A percentile compares a stretch with the other conserved stretches of the same genome.
These are phyloP conservation scores for Lunasporangiospora selenospora DNA, from an alignment of 192 early-diverging fungal genomes.

Conservation along the genomic window DNA sequence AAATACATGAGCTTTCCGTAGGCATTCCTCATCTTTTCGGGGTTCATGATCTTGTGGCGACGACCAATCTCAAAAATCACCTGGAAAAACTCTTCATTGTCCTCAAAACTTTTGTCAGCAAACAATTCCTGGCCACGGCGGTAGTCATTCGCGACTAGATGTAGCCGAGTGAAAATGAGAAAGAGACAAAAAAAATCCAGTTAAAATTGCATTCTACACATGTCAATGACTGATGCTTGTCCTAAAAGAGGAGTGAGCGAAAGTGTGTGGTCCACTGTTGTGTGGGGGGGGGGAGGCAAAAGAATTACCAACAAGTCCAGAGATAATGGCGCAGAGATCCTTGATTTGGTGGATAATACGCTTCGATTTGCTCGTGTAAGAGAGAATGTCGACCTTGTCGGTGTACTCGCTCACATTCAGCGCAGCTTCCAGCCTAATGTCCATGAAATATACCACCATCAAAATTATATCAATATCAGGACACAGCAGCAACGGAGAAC, in stretches of 20 bases:
- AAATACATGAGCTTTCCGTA: conserved; percentile 98
- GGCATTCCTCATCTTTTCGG: conserved; percentile 95
- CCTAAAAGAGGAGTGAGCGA: neutral
- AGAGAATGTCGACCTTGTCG: conserved; percentile 68
- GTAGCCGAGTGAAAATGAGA: neutral
- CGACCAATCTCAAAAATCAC: conserved; percentile 73
- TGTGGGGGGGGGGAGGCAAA: neutral
- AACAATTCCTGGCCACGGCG: conserved; percentile 83
- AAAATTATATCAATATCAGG: too few species aligned
- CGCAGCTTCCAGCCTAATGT: conserved; percentile 82
- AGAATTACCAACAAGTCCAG: conserved; percentile 78
- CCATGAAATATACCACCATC: neutral
- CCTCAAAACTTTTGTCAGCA: conserved; percentile 65
- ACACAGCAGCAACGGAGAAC: too few species aligned
- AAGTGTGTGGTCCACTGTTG: neutral
- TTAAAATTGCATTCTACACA: too few species aligned
- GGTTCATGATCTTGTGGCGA: conserved; percentile 92
- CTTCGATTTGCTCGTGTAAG: conserved; percentile 82
- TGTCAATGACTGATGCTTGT: neutral
- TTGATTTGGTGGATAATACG: conserved; percentile 95
- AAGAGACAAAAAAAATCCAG: neutral
- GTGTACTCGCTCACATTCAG: conserved; percentile 76
- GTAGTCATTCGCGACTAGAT: conserved; percentile 74
- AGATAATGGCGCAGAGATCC: conserved; percentile 94
- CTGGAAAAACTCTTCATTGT: conserved; percentile 84